Conservation (phyloP, 106 monocot genomes). For the Apostasia shenzhenica region DNA sequence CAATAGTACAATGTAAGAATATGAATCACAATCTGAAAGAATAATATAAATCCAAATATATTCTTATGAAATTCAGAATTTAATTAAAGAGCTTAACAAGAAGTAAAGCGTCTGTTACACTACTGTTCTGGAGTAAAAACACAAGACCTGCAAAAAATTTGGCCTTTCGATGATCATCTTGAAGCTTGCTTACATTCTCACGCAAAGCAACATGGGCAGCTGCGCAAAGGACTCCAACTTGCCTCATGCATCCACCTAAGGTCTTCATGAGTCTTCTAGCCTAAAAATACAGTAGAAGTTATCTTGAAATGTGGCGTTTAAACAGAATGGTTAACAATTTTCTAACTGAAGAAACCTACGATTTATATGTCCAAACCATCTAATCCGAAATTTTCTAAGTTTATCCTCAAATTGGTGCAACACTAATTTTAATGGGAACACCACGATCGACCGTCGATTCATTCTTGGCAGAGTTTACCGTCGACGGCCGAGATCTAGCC, state of each 20-base stretch:
- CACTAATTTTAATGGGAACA: too few relatives aligned
- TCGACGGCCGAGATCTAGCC: too few relatives aligned
- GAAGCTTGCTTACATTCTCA: constrained; percentile 69
- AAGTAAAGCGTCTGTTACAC: not conserved
- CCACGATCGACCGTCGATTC: too few relatives aligned
- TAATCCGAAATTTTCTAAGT: too few relatives aligned
- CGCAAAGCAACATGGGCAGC: constrained; percentile 72
- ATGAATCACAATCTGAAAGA: not conserved
- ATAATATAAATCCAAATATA: not conserved
- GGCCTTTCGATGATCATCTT: constrained; percentile 77
- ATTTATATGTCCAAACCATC: too few relatives aligned
- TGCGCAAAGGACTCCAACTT: constrained; percentile 89
- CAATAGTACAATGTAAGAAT: not conserved
- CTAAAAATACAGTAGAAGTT: constrained; percentile 28
- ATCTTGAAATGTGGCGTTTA: not conserved
- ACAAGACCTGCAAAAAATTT: constrained; percentile 65
- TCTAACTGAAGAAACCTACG: too few relatives aligned
- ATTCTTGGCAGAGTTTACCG: too few relatives aligned
- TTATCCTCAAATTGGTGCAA: too few relatives aligned
- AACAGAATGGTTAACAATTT: too few relatives aligned
- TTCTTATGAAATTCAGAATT: not conserved
- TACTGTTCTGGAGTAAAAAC: not conserved
- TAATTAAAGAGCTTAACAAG: not conserved
- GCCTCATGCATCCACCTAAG: constrained; percentile 96
- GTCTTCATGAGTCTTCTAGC: constrained; percentile 85